Evolutionary conservation across 352 stramenopile species (phyloP).

Genomic region (Phytophthora meadii): DNA sequence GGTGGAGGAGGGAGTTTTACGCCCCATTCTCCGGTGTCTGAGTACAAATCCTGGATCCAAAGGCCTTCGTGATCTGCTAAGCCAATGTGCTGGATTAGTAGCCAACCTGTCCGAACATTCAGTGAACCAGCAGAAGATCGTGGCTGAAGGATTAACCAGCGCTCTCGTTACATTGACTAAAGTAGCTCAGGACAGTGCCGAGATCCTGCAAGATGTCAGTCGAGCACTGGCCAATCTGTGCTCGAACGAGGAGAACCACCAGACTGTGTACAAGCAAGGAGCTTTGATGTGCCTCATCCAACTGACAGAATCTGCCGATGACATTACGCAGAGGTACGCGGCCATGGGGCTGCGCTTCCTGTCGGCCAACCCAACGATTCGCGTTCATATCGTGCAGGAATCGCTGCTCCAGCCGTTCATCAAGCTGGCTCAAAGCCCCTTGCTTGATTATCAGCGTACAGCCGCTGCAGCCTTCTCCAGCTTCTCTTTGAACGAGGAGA

Average conservation of each 20-base stretch:
- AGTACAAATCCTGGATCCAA: slow-evolving; percentile 59
- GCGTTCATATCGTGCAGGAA: slow-evolving; percentile 92
- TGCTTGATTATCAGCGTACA: slow-evolving; percentile 94
- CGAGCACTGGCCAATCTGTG: slow-evolving; percentile 93
- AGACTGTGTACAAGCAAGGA: slow-evolving; percentile 93
- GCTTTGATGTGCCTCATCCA: slow-evolving; percentile 91
- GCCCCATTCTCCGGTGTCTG: slow-evolving; percentile 90
- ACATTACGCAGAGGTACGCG: slow-evolving; percentile 95
- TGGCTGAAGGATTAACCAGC: slow-evolving; percentile 89
- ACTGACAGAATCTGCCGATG: slow-evolving; percentile 87
- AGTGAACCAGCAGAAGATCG: slow-evolving; percentile 91
- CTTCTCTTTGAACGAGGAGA: slow-evolving; percentile 93
- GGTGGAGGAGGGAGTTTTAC: slow-evolving; percentile 81
- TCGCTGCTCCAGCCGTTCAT: slow-evolving; percentile 92
- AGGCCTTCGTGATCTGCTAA: slow-evolving; percentile 91
- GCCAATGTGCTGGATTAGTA: slow-evolving; percentile 93
- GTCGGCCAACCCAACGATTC: slow-evolving; percentile 93
- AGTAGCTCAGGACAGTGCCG: slow-evolving; percentile 72
- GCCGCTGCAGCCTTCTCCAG: slow-evolving; percentile 93
- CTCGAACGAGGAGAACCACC: slow-evolving; percentile 95
- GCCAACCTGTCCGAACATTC: slow-evolving; percentile 95
- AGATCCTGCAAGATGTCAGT: slow-evolving; percentile 95
- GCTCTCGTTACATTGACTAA: slow-evolving; percentile 83
- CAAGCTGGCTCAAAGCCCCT: slow-evolving; percentile 88
- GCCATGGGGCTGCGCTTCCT: slow-evolving; percentile 96